Evolutionary conservation across 2,329 filamentous ascomycete species (phyloP).

Genomic region (Ceratocystis cubensis): DNA sequence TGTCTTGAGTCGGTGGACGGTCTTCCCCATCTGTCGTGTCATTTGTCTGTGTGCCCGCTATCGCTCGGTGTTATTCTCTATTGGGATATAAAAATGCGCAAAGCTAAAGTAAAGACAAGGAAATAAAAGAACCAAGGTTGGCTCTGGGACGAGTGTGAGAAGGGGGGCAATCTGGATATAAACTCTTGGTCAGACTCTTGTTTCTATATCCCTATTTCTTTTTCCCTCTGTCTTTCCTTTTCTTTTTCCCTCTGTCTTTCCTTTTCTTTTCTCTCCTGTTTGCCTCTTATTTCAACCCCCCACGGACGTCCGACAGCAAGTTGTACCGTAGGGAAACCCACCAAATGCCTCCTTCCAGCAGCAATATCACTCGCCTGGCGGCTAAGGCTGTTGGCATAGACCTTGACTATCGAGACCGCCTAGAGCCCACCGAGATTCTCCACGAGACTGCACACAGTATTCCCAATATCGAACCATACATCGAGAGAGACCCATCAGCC

Average conservation of each 20-base stretch:
- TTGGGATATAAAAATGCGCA: neutral
- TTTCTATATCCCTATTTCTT: neutral
- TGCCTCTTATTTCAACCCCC: neutral
- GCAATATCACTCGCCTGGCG: slow-evolving; percentile 23
- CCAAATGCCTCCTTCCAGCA: slow-evolving; percentile 6
- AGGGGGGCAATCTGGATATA: neutral
- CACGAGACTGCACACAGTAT: slow-evolving; percentile 24
- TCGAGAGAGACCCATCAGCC: slow-evolving; percentile 18
- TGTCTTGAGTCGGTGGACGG: neutral
- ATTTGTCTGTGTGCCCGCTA: neutral
- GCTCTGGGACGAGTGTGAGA: neutral
- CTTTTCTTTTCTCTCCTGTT: neutral
- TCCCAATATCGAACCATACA: slow-evolving; percentile 19
- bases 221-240: neutral
- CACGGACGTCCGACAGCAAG: neutral
- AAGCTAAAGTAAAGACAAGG: neutral
- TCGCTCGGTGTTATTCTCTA: slow-evolving; percentile 6
- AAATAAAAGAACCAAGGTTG: neutral
- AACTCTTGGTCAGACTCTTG: neutral
- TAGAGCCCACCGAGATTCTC: slow-evolving; percentile 25
- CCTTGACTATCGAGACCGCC: slow-evolving; percentile 25
- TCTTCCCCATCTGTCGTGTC: neutral
- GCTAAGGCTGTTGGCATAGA: slow-evolving; percentile 28
- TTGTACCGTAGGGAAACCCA: neutral
- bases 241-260: neutral